These are phyloP conservation scores for Phytophthora europaea DNA, from an alignment of 352 stramenopile species.

Conservation along the genomic window DNA sequence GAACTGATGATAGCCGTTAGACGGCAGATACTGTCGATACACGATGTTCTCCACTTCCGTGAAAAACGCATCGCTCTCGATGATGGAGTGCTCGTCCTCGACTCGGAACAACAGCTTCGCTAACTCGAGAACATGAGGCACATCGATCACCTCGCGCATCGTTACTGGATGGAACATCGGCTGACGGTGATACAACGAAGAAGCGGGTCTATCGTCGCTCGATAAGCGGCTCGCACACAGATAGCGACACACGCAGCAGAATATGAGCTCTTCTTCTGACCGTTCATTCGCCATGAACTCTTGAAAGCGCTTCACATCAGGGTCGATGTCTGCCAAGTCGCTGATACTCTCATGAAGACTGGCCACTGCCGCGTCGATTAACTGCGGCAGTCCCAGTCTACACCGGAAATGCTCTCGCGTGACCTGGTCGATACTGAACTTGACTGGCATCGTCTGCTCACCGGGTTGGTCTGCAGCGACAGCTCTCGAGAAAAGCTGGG, in stretches of 20 bases:
- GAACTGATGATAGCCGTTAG: constrained; percentile 58
- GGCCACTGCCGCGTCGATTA: constrained; percentile 60
- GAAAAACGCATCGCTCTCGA: constrained; percentile 43
- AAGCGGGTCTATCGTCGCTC: constrained; percentile 20
- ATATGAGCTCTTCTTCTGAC: constrained; percentile 66
- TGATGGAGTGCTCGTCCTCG: constrained; percentile 49
- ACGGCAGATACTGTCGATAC: constrained; percentile 67
- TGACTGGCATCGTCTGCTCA: constrained; percentile 30
- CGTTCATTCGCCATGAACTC: constrained; percentile 60
- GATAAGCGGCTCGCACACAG: constrained; percentile 33
- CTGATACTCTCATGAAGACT: constrained; percentile 45
- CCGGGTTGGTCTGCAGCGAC: constrained; percentile 16
- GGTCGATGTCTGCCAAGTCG: constrained; percentile 51
- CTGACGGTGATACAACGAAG: constrained; percentile 38
- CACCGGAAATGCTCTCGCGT: constrained; percentile 74
- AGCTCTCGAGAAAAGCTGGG: constrained; percentile 33
- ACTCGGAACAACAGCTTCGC: constrained; percentile 65
- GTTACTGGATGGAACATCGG: constrained; percentile 60
- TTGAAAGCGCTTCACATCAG: constrained; percentile 70
- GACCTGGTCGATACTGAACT: constrained; percentile 49
- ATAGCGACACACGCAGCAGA: constrained; percentile 67
- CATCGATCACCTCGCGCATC: constrained; percentile 69
- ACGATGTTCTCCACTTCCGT: constrained; percentile 67
- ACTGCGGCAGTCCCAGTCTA: constrained; percentile 58
- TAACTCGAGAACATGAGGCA: constrained; percentile 50